Percentiles rank a stretch among this genome's conserved stretches.
These are phyloP conservation scores for Ambrosiella beaveri DNA, from an alignment of 2,329 filamentous ascomycete species.

Conservation along the genomic window DNA sequence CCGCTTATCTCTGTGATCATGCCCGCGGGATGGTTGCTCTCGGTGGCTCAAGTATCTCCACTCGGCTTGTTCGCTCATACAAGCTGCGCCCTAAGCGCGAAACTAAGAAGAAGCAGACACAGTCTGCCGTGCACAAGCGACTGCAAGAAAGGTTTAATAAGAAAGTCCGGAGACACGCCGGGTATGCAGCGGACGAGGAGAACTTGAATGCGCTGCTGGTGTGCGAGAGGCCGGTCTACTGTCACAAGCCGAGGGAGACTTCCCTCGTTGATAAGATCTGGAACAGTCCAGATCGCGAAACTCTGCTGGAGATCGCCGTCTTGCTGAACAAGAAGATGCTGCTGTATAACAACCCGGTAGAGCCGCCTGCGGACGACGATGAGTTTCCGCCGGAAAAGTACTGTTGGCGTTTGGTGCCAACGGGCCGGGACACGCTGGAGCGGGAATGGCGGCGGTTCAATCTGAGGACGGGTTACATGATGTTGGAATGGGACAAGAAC, in stretches of 20 bases:
- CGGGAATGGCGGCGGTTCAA: conserved; percentile 34
- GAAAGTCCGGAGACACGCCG: neutral
- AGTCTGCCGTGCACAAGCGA: neutral
- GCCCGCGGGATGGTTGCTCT: conserved; percentile 25
- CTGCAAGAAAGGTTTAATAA: neutral
- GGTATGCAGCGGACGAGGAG: neutral
- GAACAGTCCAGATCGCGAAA: neutral
- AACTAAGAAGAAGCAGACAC: neutral
- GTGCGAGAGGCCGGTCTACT: neutral
- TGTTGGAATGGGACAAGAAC: neutral
- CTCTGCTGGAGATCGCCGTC: neutral
- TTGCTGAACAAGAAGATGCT: neutral
- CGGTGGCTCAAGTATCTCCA: conserved; percentile 14
- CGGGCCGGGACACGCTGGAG: conserved; percentile 22
- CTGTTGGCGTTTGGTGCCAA: conserved; percentile 34
- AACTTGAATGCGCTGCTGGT: neutral
- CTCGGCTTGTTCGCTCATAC: neutral
- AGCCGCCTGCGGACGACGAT: too few species aligned
- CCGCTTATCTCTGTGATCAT: conserved; percentile 20
- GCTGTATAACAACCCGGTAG: too few species aligned
- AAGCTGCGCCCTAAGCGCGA: neutral
- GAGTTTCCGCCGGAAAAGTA: conserved; percentile 14
- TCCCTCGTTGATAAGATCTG: neutral
- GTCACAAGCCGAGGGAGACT: neutral
- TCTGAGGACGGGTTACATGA: conserved; percentile 21